A percentile compares a stretch with the other conserved stretches of the same genome.
These are phyloP conservation scores for Arthroderma sp. DNA, from an alignment of 2,329 filamentous ascomycete species.

Conservation along the genomic window DNA sequence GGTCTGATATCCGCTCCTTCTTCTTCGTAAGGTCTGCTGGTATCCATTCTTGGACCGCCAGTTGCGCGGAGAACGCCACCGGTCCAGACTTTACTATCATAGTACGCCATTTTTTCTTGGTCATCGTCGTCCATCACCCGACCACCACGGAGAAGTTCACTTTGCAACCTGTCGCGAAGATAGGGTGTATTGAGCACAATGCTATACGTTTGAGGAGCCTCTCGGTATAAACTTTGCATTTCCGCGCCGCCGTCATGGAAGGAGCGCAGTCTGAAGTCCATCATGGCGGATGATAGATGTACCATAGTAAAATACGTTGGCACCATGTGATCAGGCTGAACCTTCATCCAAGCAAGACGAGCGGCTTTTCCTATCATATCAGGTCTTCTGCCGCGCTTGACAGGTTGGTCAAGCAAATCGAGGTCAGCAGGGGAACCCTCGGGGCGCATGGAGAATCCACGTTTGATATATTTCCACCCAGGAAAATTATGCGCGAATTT, in stretches of 20 bases:
- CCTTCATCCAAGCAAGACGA: conserved; percentile 22
- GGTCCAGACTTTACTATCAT: conserved; percentile 21
- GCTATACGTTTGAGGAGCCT: conserved; percentile 25
- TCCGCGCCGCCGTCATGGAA: conserved; percentile 21
- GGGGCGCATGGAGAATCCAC: conserved; percentile 21
- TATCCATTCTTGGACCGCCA: conserved; percentile 12
- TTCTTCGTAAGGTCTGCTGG: not conserved
- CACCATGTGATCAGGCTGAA: conserved; percentile 28
- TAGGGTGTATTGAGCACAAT: conserved; percentile 27
- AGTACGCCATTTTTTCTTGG: conserved; percentile 4
- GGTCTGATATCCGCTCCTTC: not conserved
- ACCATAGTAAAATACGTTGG: conserved; percentile 34
- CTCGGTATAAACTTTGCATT: conserved; percentile 16
- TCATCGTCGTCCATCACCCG: not conserved
- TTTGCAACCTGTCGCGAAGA: conserved; percentile 29
- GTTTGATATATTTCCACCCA: conserved; percentile 47
- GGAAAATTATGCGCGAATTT: conserved; percentile 67
- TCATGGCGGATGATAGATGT: conserved; percentile 28
- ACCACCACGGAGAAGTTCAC: conserved; percentile 21
- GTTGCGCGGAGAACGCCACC: conserved; percentile 21
- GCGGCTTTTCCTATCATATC: conserved; percentile 21
- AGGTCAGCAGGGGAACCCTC: conserved; percentile 17
- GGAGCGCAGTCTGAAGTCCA: conserved; percentile 24
- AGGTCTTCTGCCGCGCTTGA: conserved; percentile 11
- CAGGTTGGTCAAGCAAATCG: conserved; percentile 20